Conservation (phyloP, 2,329 filamentous ascomycete genomes). For the Davidsoniella virescens region DNA sequence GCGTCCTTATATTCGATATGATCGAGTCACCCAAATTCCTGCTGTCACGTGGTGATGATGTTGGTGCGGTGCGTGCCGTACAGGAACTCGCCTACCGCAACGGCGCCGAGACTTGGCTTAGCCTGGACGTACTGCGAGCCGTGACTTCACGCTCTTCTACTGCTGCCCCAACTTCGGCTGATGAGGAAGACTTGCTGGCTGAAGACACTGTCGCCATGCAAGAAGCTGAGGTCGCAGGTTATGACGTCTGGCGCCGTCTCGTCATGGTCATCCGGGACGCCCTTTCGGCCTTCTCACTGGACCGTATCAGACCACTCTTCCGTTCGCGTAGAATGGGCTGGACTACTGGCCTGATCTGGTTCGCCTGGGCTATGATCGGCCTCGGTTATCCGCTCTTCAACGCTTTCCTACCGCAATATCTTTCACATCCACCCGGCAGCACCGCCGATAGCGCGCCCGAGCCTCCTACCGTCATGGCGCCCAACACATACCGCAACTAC, state of each 20-base stretch:
- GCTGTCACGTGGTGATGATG: constrained; percentile 57
- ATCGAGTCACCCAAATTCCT: constrained; percentile 79
- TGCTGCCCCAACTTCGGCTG: not conserved
- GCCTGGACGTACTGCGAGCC: constrained; percentile 47
- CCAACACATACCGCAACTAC: constrained; percentile 54
- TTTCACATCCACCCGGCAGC: constrained; percentile 38
- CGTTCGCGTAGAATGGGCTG: constrained; percentile 33
- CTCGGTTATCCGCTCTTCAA: constrained; percentile 84
- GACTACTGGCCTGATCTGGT: constrained; percentile 48
- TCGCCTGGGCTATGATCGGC: constrained; percentile 68
- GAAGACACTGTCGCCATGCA: not conserved
- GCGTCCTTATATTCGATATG: constrained; percentile 66
- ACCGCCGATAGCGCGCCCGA: constrained; percentile 16
- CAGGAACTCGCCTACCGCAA: constrained; percentile 65
- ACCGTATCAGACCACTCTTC: constrained; percentile 52
- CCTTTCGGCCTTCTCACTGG: constrained; percentile 48
- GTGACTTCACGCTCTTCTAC: constrained; percentile 25
- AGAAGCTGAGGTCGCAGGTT: no score
- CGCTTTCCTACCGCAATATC: constrained; percentile 76
- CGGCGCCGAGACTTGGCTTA: constrained; percentile 55
- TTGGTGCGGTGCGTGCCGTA: constrained; percentile 64
- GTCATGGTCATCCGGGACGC: constrained; percentile 36
- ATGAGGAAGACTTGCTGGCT: constrained; percentile 11
- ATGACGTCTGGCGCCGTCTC: no score
- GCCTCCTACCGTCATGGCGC: constrained; percentile 12